A percentile compares a stretch with the other conserved stretches of the same genome.
Conservation (phyloP, 2,329 filamentous ascomycete species). For the Cercospora zeae-maydis region DNA sequence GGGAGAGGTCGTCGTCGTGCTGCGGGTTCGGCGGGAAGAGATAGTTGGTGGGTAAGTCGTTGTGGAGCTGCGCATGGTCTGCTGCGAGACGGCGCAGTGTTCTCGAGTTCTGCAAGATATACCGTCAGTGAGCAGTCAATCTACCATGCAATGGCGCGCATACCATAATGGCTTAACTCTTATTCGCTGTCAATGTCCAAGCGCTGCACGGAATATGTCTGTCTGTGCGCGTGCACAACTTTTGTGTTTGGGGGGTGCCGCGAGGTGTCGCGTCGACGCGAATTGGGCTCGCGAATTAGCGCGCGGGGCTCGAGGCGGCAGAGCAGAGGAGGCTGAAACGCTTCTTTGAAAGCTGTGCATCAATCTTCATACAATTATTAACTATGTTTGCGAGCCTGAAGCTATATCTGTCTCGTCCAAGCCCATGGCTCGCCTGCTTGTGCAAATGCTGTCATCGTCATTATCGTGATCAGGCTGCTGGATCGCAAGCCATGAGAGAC, state of each 20-base stretch:
- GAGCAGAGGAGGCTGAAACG: background rate
- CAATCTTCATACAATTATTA: background rate
- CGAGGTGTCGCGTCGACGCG: constrained; percentile 2
- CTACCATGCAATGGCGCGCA: background rate
- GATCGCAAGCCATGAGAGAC: background rate
- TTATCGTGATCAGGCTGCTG: background rate
- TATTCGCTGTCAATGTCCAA: background rate
- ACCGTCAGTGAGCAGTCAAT: background rate
- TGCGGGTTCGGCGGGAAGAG: constrained; percentile 48
- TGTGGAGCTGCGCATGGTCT: constrained; percentile 58
- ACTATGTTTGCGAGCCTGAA: background rate
- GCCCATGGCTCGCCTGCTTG: background rate
- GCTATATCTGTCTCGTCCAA: background rate
- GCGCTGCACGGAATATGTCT: background rate
- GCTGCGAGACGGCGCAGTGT: constrained; percentile 57
- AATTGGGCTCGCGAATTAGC: background rate
- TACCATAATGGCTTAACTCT: constrained; percentile 10
- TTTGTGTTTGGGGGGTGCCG: background rate
- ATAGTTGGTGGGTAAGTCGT: constrained; percentile 59
- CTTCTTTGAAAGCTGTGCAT: background rate
- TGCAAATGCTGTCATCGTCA: background rate
- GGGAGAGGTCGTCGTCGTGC: constrained; percentile 53
- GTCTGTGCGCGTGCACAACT: background rate
- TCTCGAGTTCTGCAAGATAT: constrained; percentile 42
- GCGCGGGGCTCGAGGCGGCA: no score